phyloP scores from a whole-genome alignment of 176 grass and related monocot species.

The Pontederia crassipes region DNA sequence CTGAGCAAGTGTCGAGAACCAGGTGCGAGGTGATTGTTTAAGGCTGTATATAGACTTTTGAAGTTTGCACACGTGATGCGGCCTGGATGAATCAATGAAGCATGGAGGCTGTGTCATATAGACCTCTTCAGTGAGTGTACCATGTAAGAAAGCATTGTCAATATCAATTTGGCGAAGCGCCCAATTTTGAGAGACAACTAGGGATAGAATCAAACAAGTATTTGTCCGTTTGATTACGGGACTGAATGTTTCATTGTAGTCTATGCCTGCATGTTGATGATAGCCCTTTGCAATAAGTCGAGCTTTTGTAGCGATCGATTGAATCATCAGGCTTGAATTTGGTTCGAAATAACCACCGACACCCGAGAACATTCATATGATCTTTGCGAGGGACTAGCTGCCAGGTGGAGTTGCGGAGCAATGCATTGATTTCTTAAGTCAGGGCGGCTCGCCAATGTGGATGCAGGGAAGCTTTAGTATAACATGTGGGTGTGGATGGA shows the following conservation, averaged over 20 bases:
- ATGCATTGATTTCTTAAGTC: background rate
- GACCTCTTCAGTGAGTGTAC: background rate
- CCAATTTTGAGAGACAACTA: background rate
- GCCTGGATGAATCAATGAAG: background rate
- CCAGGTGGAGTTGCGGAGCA: background rate
- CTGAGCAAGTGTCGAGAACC: background rate
- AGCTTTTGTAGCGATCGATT: too few species aligned
- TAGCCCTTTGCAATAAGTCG: background rate
- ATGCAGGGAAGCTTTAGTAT: too few species aligned
- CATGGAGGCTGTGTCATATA: background rate
- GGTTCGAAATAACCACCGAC: too few species aligned
- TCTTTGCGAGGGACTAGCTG: too few species aligned
- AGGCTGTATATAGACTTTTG: background rate
- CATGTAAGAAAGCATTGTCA: conserved; percentile 5
- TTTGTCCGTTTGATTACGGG: background rate
- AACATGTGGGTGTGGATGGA: too few species aligned
- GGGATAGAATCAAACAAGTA: background rate
- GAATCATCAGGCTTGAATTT: too few species aligned
- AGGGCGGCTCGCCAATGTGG: background rate
- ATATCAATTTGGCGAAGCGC: background rate
- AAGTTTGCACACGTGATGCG: background rate
- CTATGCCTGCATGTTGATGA: background rate
- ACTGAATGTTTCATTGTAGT: background rate
- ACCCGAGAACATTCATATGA: too few species aligned
- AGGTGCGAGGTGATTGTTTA: background rate